Evolutionary conservation across 208 protist species (phyloP).

Genomic region (Crithidia mellificae): DNA sequence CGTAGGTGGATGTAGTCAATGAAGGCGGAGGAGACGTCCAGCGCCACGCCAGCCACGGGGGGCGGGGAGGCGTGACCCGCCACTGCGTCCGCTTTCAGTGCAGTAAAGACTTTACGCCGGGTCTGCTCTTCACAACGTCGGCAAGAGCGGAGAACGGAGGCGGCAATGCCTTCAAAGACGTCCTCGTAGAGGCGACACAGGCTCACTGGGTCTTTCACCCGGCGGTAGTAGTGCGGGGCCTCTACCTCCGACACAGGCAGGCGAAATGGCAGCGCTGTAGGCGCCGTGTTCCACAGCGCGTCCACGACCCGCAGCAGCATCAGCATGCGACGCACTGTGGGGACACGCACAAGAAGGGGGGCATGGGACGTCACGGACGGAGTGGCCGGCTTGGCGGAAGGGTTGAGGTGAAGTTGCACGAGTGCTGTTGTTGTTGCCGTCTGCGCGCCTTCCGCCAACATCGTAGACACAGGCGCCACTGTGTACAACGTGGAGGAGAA

Average conservation of each 20-base stretch:
- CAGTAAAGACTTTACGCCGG: neutral
- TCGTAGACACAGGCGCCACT: neutral
- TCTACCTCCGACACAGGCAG: constrained; percentile 74
- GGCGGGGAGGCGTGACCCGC: neutral
- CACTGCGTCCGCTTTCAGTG: neutral
- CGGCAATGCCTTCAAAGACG: constrained; percentile 37
- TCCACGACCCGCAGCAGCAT: constrained; percentile 59
- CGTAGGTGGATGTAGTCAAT: constrained; percentile 48
- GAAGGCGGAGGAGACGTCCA: constrained; percentile 13
- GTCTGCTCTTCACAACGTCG: neutral
- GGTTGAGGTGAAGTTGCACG: neutral
- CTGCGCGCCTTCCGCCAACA: neutral
- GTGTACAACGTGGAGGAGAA: neutral
- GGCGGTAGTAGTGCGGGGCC: constrained; percentile 69
- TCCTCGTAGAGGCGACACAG: constrained; percentile 62
- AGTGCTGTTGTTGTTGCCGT: neutral
- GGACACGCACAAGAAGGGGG: constrained; percentile 13
- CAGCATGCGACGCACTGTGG: constrained; percentile 30
- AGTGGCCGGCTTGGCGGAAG: neutral
- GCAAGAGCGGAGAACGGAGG: constrained; percentile 4
- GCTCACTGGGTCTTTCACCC: constrained; percentile 52
- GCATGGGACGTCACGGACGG: neutral
- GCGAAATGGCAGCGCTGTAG: constrained; percentile 43
- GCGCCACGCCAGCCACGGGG: neutral
- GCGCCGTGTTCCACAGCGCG: constrained; percentile 40